Percentiles rank a stretch among this genome's conserved stretches.
Evolutionary conservation across 805 yeast species (phyloP).

Genomic region (Metschnikowia lochheadii): DNA sequence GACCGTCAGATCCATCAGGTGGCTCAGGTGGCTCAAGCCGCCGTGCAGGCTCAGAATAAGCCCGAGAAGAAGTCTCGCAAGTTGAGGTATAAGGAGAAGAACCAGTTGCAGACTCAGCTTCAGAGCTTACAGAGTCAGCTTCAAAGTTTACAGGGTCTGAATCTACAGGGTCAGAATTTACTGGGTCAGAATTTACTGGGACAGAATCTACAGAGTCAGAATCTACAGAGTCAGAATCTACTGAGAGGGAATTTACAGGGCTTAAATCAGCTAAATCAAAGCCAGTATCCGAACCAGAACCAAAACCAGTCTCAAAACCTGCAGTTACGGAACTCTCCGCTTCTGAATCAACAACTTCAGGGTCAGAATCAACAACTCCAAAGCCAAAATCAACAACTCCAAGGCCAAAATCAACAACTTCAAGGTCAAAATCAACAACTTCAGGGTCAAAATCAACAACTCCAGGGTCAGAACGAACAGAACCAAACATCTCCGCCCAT

Average conservation of each 20-base stretch:
- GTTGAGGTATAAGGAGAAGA: conserved; percentile 8
- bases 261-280: background rate
- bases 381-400: background rate
- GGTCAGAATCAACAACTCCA: background rate
- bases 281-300: background rate
- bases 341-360: background rate
- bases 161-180: background rate
- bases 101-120: background rate
- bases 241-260: background rate
- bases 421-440: background rate
- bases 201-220: background rate
- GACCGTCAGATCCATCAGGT: conserved; percentile 41
- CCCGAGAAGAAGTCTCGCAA: conserved; percentile 10
- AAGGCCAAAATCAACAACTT: background rate
- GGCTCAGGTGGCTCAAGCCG: conserved; percentile 38
- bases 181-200: background rate
- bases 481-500: background rate
- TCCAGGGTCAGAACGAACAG: background rate
- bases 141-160: background rate
- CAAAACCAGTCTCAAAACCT: background rate
- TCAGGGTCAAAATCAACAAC: background rate
- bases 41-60: conserved; percentile 30
- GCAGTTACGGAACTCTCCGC: background rate
- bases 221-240: background rate
- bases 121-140: background rate